These are phyloP conservation scores for Mangifera indica DNA, from an alignment of 345 rosid species.

Conservation along the genomic window DNA sequence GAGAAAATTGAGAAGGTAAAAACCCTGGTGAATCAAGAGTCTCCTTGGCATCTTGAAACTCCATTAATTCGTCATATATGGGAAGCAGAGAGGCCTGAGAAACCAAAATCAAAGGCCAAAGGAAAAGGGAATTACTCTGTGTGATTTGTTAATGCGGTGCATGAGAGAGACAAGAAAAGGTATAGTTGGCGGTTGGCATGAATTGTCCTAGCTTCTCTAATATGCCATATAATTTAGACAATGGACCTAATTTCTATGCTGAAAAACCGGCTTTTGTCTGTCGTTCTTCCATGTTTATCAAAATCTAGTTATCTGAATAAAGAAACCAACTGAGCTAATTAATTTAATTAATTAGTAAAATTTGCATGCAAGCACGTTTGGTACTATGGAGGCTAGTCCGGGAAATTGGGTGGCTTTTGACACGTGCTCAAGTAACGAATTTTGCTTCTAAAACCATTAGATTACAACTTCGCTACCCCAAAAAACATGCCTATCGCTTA, in stretches of 20 bases:
- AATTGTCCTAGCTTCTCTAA: conserved; percentile 19
- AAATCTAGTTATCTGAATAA: neutral
- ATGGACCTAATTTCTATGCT: conserved; percentile 23
- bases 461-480: neutral
- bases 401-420: neutral
- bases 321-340: neutral
- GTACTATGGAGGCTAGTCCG: neutral
- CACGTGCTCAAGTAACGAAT: conserved; percentile 14
- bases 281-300: conserved; percentile 5
- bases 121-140: neutral
- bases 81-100: conserved; percentile 15
- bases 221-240: conserved; percentile 11
- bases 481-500: neutral
- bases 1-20: neutral
- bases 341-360: neutral
- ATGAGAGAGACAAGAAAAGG: conserved; percentile 1
- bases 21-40: conserved; percentile 19
- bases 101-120: conserved; percentile 9
- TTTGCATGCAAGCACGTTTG: conserved; percentile 3
- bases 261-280: conserved; percentile 18
- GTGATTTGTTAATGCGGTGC: neutral
- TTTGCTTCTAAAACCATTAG: neutral
- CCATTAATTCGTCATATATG: conserved; percentile 20
- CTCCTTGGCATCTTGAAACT: neutral
- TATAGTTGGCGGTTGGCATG: conserved; percentile 25